A percentile compares a stretch with the other conserved stretches of the same genome.
Conservation (phyloP, 2,329 filamentous ascomycete genomes). For the Reticulascus tulasneorum region DNA sequence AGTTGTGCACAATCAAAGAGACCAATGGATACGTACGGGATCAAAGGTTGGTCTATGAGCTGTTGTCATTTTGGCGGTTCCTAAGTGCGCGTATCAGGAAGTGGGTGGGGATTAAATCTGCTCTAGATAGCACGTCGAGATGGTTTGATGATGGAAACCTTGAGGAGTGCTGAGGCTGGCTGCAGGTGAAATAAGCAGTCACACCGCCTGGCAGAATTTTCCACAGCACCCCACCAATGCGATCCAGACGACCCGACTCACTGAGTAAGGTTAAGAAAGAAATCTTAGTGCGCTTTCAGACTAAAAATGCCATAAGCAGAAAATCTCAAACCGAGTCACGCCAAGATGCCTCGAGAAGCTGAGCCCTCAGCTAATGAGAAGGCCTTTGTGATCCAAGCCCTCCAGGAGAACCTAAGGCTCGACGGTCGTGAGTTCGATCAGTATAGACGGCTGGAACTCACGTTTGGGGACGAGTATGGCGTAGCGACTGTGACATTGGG, state of each 20-base stretch:
- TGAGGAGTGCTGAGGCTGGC: too few species aligned
- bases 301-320: constrained; percentile 14
- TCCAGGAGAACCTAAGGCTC: constrained; percentile 74
- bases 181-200: constrained; percentile 5
- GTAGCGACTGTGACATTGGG: constrained; percentile 82
- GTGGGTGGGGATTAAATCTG: constrained; percentile 1
- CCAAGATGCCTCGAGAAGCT: constrained; percentile 82
- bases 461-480: constrained; percentile 88
- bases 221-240: constrained; percentile 17
- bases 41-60: constrained; percentile 91
- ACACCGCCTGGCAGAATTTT: constrained; percentile 51
- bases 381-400: constrained; percentile 77
- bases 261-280: constrained; percentile 9
- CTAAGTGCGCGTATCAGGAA: background rate
- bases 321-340: constrained; percentile 10
- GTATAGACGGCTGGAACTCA: constrained; percentile 72
- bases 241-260: constrained; percentile 14
- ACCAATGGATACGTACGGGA: constrained; percentile 55
- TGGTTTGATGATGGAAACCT: too few species aligned
- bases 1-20: constrained; percentile 12
- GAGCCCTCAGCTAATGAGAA: constrained; percentile 87
- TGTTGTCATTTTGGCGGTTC: constrained; percentile 51
- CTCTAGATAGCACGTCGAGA: too few species aligned
- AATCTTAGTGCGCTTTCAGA: constrained; percentile 3
- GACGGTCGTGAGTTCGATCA: constrained; percentile 80